Percentiles rank a stretch among this genome's conserved stretches.
Conservation (phyloP, 805 yeast species). For the Vanderwaltozyma polyspora region DNA sequence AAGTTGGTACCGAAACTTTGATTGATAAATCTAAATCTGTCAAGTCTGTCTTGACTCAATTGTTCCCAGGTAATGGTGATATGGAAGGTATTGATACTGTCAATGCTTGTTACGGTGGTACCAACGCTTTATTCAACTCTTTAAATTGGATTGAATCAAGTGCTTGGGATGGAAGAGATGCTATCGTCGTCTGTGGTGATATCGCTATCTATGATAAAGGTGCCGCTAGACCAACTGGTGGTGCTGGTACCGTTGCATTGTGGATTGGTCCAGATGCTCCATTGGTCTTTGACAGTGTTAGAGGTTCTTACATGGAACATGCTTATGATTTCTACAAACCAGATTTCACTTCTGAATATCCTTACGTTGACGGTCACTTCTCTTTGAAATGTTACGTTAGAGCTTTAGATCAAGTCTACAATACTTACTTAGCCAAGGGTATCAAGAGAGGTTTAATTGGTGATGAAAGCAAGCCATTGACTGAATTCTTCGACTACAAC, state of each 20-base stretch:
- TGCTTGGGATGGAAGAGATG: conserved; percentile 97
- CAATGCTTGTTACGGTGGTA: conserved; percentile 98
- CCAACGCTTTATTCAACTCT: conserved; percentile 86
- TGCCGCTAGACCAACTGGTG: conserved; percentile 98
- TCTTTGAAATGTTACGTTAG: conserved; percentile 88
- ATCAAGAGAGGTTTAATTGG: conserved; percentile 37
- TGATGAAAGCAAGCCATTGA: conserved; percentile 46
- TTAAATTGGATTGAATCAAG: conserved; percentile 93
- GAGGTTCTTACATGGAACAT: conserved; percentile 92
- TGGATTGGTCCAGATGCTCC: conserved; percentile 98
- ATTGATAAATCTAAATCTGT: conserved; percentile 95
- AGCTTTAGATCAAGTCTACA: conserved; percentile 83
- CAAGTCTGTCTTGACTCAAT: conserved; percentile 90
- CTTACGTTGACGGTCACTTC: conserved; percentile 94
- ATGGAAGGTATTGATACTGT: conserved; percentile 92
- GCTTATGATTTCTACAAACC: conserved; percentile 98
- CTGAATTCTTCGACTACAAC: conserved; percentile 74
- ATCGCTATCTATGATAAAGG: conserved; percentile 96
- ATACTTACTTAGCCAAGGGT: conserved; percentile 68
- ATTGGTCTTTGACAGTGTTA: conserved; percentile 74
- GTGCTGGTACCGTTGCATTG: conserved; percentile 93
- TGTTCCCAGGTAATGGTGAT: conserved; percentile 79
- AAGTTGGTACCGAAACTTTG: conserved; percentile 96
- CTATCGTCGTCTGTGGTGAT: conserved; percentile 94
- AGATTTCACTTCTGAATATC: conserved; percentile 91